These are phyloP conservation scores for Amanita phalloides DNA, from an alignment of 768 basidiomycete genomes.

Conservation along the genomic window DNA sequence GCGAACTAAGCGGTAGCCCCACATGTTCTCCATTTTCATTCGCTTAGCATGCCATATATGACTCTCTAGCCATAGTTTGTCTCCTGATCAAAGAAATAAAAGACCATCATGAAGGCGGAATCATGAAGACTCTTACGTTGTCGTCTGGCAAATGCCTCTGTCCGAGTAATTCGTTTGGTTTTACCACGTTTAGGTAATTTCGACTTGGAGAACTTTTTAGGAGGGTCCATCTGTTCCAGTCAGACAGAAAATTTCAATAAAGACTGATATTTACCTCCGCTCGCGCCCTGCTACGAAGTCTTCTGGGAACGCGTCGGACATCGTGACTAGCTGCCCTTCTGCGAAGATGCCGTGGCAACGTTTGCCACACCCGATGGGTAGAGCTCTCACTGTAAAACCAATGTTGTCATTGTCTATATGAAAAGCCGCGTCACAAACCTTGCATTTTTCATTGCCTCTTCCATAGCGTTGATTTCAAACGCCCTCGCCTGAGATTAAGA, in stretches of 20 bases:
- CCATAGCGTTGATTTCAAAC: slow-evolving; percentile 89
- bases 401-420: not conserved
- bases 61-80: slow-evolving; percentile 91
- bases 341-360: slow-evolving; percentile 83
- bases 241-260: not conserved
- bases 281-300: slow-evolving; percentile 71
- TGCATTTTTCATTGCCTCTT: slow-evolving; percentile 73
- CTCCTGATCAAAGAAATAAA: slow-evolving; percentile 30
- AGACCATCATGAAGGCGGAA: not conserved
- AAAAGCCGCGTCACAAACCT: slow-evolving; percentile 29
- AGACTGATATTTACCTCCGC: slow-evolving; percentile 50
- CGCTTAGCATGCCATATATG: slow-evolving; percentile 97
- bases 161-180: slow-evolving; percentile 42
- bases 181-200: slow-evolving; percentile 58
- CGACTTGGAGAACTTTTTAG: slow-evolving; percentile 26
- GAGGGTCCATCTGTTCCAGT: slow-evolving; percentile 34
- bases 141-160: slow-evolving; percentile 52
- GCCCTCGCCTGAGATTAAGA: slow-evolving; percentile 52
- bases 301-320: slow-evolving; percentile 79
- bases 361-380: slow-evolving; percentile 85
- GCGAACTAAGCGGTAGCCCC: slow-evolving; percentile 81
- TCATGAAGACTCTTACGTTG: slow-evolving; percentile 47
- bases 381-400: slow-evolving; percentile 41
- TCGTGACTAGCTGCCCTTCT: slow-evolving; percentile 93
- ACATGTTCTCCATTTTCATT: slow-evolving; percentile 88